Evolutionary conservation across 106 monocot species (phyloP), one percentile per base, ranked within the genome.

Genomic region (Dioscorea alata): DNA sequence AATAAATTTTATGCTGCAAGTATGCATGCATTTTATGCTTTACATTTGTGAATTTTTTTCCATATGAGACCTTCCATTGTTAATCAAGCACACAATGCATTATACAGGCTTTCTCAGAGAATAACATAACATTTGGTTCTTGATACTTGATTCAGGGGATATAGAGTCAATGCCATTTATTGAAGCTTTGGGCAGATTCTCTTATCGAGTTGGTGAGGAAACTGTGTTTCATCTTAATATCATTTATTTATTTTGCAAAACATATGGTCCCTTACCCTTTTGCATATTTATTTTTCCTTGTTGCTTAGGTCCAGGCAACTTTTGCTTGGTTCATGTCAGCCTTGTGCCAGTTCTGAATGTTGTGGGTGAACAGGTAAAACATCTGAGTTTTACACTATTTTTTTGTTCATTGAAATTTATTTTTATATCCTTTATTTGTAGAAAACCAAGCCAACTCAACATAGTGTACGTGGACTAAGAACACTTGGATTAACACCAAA

Each of bases 131-230:
- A 19, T 8, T 57, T 15, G 16, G 54, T 24, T 28, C 28, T 17
- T 23, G 23, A 67, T 73, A 69, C 16, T 62, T 78, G 19, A 68
- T 79, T 59, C 81, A 93, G 93, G 93, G 63, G 93, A 93, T 71
- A 89, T 93, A 56, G 93, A 93, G 67, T 93, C 89, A 12, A 86
- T 85, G 86, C 89, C 93, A 49, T 93, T 89, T 67, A 84, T 84
- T 79, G 93, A 93, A 79, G 93, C 93, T 28, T 72, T 93, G 63
- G 76, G 81, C 49, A 84, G 84, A 63, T 76, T 81, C 50, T 81
- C 81, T 17, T 76, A 76, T 53, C 76, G 76, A 48, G 81, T 81
- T 61, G 81, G 81, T 81, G 58, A 70, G 80, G 17, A 18, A 42
- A 63, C 60, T 59, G 2, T 64, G 12, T 0, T 48, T 52, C 18